These are phyloP conservation scores for Trichoderma oligosporum DNA, from an alignment of 2,329 filamentous ascomycete genomes.

Conservation along the genomic window DNA sequence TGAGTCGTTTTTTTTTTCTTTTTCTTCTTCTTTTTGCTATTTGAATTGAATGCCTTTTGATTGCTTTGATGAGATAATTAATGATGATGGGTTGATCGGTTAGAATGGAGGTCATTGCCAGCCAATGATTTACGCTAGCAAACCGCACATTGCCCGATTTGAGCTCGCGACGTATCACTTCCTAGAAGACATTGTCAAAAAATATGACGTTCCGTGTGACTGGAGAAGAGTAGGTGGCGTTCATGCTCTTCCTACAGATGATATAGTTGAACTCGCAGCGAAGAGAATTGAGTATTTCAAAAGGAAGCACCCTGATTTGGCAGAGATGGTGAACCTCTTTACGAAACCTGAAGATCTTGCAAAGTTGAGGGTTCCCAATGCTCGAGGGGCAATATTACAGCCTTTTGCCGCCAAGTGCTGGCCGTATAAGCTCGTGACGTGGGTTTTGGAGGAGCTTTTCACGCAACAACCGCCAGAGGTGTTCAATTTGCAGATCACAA, in stretches of 20 bases:
- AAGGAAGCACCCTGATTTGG: slow-evolving; percentile 54
- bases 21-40: not conserved
- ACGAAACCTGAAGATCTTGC: slow-evolving; percentile 40
- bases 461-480: slow-evolving; percentile 33
- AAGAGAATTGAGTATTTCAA: slow-evolving; percentile 49
- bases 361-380: slow-evolving; percentile 52
- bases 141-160: slow-evolving; percentile 63
- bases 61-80: no score
- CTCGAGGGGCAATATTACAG: slow-evolving; percentile 62
- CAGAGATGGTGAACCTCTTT: slow-evolving; percentile 43
- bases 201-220: slow-evolving; percentile 63
- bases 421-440: slow-evolving; percentile 81
- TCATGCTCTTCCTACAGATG: slow-evolving; percentile 57
- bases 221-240: slow-evolving; percentile 62
- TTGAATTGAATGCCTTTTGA: no score
- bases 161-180: slow-evolving; percentile 66
- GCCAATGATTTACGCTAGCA: slow-evolving; percentile 60
- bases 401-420: slow-evolving; percentile 64
- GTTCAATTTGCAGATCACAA: slow-evolving; percentile 73
- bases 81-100: not conserved
- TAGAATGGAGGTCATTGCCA: slow-evolving; percentile 73
- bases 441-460: slow-evolving; percentile 61
- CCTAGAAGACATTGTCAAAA: slow-evolving; percentile 54
- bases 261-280: slow-evolving; percentile 51
- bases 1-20: slow-evolving; percentile 39